Conservation (phyloP, 139 green algal genomes). For the Diplosphaera chodatii region DNA sequence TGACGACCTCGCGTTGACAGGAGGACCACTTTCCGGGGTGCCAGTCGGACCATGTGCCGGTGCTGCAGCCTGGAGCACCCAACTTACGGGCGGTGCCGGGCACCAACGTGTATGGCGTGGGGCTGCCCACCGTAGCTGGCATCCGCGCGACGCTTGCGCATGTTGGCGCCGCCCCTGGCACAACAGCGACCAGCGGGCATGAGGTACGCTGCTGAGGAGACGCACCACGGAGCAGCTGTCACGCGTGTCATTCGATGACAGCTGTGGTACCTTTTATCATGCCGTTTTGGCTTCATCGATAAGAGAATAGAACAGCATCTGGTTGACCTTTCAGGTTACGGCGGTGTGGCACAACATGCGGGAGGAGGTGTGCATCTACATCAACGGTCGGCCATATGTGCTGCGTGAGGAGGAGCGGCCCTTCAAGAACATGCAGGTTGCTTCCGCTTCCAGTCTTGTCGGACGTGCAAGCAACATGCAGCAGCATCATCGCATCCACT, state of each 20-base stretch:
- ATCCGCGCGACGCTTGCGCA: constrained; percentile 60
- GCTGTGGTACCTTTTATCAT: too few species aligned
- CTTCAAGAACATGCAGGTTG: constrained; percentile 83
- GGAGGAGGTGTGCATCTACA: constrained; percentile 91
- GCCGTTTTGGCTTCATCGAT: too few species aligned
- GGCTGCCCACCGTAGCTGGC: constrained; percentile 82
- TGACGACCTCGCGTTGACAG: too few species aligned
- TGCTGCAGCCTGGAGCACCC: constrained; percentile 39
- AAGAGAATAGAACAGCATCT: too few species aligned
- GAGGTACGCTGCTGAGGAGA: too few species aligned
- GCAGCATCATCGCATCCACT: too few species aligned
- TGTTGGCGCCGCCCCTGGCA: constrained; percentile 22
- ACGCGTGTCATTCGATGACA: too few species aligned
- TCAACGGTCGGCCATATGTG: constrained; percentile 89
- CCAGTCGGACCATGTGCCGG: background rate
- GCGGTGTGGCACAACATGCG: constrained; percentile 92
- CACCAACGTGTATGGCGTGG: constrained; percentile 79
- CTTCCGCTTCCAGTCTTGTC: too few species aligned
- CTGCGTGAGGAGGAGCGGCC: constrained; percentile 82
- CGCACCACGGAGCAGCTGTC: too few species aligned
- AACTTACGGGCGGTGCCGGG: constrained; percentile 70
- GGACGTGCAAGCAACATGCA: too few species aligned
- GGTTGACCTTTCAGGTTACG: too few species aligned
- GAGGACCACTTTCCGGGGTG: constrained; percentile 31
- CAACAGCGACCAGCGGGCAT: constrained; percentile 1